Conservation (phyloP, 805 yeast species). For the Suhomyces faveliae region DNA sequence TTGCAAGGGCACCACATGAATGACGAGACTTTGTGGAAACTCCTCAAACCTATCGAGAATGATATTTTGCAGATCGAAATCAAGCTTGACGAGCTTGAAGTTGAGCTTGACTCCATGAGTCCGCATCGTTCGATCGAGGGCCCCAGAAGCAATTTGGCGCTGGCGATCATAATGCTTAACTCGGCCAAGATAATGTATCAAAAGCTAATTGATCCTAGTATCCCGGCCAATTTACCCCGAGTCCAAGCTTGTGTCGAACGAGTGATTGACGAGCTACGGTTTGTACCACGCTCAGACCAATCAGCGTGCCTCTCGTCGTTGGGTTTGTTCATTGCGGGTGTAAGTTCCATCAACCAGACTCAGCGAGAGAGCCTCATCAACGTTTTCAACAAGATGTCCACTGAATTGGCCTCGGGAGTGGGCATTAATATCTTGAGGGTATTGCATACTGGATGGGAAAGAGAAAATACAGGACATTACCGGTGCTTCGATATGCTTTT, state of each 20-base stretch:
- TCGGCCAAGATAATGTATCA: slow-evolving; percentile 12
- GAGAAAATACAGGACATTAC: slow-evolving; percentile 9
- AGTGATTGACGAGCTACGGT: slow-evolving; percentile 5
- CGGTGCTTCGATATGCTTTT: slow-evolving; percentile 13
- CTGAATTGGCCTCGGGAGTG: slow-evolving; percentile 8
- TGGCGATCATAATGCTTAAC: slow-evolving; percentile 9
- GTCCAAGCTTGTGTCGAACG: slow-evolving; percentile 9
- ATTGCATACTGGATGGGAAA: slow-evolving; percentile 9
- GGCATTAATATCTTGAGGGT: slow-evolving; percentile 10
- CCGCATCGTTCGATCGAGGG: slow-evolving; percentile 5
- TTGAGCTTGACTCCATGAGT: slow-evolving; percentile 1
- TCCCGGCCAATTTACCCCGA: slow-evolving; percentile 9
- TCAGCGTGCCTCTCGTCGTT: slow-evolving; percentile 10
- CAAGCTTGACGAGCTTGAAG: slow-evolving; percentile 6
- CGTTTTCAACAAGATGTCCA: slow-evolving; percentile 3
- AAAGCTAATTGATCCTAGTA: slow-evolving; percentile 12
- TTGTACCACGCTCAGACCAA: slow-evolving; percentile 8
- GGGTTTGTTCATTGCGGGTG: slow-evolving; percentile 11
- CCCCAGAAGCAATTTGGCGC: slow-evolving; percentile 13
- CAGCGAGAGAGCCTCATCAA: slow-evolving; percentile 4
- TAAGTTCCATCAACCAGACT: background rate
- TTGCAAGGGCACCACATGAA: slow-evolving; percentile 3
- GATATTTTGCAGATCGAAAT: slow-evolving; percentile 4
- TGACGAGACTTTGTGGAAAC: slow-evolving; percentile 11
- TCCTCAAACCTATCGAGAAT: slow-evolving; percentile 7